phyloP scores from a whole-genome alignment of 164 flowering plant species.

The Taxillus chinensis region DNA sequence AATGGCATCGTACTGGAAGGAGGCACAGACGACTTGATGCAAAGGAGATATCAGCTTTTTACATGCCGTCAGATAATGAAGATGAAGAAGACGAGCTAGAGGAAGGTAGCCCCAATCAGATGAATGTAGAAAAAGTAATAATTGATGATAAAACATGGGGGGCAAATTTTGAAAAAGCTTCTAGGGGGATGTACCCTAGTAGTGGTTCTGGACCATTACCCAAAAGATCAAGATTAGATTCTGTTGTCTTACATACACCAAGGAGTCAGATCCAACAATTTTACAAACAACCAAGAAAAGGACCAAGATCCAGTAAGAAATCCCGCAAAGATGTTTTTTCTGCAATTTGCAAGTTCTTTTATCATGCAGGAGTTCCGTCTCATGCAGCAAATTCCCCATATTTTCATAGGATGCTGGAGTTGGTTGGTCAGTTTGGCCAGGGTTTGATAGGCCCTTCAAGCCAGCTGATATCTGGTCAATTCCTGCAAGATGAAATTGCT shows the following conservation, averaged over 20 bases:
- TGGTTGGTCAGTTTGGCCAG: conserved; percentile 62
- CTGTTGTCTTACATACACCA: conserved; percentile 8
- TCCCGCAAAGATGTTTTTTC: conserved; percentile 18
- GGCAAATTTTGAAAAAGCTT: conserved; percentile 10
- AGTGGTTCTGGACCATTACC: conserved; percentile 12
- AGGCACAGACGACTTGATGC: conserved; percentile 18
- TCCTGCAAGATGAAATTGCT: conserved; percentile 52
- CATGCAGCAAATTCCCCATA: conserved; percentile 51
- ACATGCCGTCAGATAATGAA: conserved; percentile 15
- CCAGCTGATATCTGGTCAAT: conserved; percentile 42
- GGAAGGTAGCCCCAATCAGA: conserved; percentile 8
- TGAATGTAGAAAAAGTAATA: conserved; percentile 12
- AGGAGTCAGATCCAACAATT: conserved; percentile 8
- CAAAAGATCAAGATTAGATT: conserved; percentile 21
- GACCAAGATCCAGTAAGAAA: conserved; percentile 8
- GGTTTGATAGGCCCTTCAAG: conserved; percentile 44
- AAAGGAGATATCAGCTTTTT: conserved; percentile 14
- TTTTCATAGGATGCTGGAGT: conserved; percentile 69
- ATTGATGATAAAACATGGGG: conserved; percentile 11
- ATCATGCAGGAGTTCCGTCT: conserved; percentile 29
- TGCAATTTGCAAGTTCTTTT: conserved; percentile 23
- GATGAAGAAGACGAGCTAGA: conserved; percentile 16
- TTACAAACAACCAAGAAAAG: conserved; percentile 10
- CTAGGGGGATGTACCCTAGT: conserved; percentile 10
- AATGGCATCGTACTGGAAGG: conserved; percentile 33